Percentiles rank a stretch among this genome's conserved stretches.
Conservation (phyloP, 2,329 filamentous ascomycete species). For the Colletotrichum sansevieriae region DNA sequence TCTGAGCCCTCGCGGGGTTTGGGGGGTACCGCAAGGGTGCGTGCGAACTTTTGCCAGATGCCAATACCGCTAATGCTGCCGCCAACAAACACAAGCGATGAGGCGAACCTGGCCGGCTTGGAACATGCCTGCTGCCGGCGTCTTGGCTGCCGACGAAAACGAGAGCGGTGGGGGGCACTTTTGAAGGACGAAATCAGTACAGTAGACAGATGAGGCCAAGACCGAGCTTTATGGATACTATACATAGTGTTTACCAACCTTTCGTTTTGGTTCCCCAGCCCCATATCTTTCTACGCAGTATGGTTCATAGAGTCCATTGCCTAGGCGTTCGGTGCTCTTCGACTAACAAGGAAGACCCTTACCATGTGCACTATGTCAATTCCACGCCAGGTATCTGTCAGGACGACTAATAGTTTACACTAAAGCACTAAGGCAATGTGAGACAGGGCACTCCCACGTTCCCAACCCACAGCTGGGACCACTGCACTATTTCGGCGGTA, state of each 20-base stretch:
- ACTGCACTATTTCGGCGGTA: conserved; percentile 37
- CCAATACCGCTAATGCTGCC: conserved; percentile 26
- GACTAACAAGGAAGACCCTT: conserved; percentile 28
- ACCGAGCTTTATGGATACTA: conserved; percentile 7
- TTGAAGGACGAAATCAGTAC: conserved; percentile 9
- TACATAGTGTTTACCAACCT: conserved; percentile 17
- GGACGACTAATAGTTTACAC: background rate
- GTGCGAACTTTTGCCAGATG: conserved; percentile 25
- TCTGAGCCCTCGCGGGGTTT: conserved; percentile 13
- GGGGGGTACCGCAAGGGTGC: background rate
- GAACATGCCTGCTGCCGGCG: conserved; percentile 31
- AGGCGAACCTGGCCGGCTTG: conserved; percentile 26
- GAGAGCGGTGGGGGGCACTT: conserved; percentile 27
- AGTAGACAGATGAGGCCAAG: conserved; percentile 26
- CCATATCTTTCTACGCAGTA: conserved; percentile 20
- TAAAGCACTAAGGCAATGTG: background rate
- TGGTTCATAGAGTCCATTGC: background rate
- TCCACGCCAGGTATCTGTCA: conserved; percentile 8
- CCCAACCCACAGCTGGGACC: conserved; percentile 1
- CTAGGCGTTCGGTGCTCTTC: conserved; percentile 25
- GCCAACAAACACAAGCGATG: conserved; percentile 23
- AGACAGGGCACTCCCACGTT: conserved; percentile 18
- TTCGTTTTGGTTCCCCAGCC: conserved; percentile 15
- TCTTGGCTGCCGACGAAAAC: conserved; percentile 31
- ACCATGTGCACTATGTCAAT: too few relatives aligned